Conservation (phyloP, 2,329 filamentous ascomycete species). For the Chaetomium sp. region DNA sequence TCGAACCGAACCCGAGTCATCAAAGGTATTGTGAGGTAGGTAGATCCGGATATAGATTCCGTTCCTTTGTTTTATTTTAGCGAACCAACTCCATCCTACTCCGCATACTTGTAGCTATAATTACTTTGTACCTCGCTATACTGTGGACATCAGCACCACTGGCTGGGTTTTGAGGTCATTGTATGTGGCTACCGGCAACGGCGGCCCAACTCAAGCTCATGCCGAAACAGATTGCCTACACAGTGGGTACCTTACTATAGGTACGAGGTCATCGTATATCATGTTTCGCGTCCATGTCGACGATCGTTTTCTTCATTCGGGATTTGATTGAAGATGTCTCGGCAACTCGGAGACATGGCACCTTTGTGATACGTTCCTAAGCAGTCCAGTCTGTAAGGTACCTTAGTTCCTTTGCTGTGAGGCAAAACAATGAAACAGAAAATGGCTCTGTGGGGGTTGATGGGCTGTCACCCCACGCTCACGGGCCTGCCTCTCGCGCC, state of each 20-base stretch:
- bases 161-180: neutral
- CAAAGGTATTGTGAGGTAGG: neutral
- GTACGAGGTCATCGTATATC: conserved; percentile 30
- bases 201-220: neutral
- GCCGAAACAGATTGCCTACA: conserved; percentile 1
- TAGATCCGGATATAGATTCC: too few species aligned
- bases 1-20: neutral
- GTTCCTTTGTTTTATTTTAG: neutral
- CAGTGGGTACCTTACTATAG: too few species aligned
- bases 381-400: neutral
- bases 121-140: too few species aligned
- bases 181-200: conserved; percentile 3
- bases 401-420: neutral
- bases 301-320: conserved; percentile 22
- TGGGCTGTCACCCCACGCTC: conserved; percentile 10
- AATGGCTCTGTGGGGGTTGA: neutral
- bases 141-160: neutral
- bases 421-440: neutral
- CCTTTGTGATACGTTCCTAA: neutral
- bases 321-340: neutral
- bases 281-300: neutral
- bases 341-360: neutral
- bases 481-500: neutral
- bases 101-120: too few species aligned
- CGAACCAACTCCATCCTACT: neutral